A percentile compares a stretch with the other conserved stretches of the same genome.
These are phyloP conservation scores for Naganishia randhawae DNA, from an alignment of 768 basidiomycete genomes.

Conservation along the genomic window DNA sequence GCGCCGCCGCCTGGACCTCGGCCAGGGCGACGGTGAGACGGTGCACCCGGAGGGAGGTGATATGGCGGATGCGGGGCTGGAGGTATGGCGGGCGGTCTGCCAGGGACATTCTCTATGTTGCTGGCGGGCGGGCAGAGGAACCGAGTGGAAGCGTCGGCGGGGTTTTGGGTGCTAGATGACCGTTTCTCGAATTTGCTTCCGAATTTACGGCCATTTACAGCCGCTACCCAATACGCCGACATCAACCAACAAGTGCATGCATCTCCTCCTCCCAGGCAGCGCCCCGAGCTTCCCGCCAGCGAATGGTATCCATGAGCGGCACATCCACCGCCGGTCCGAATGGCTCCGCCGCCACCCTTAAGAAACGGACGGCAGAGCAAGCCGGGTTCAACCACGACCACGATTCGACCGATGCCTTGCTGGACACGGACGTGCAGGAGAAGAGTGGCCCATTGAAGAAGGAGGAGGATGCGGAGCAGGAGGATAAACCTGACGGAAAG, in stretches of 20 bases:
- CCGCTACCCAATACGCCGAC: too few species aligned
- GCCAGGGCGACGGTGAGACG: not conserved
- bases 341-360: not conserved
- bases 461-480: not conserved
- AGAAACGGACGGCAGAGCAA: conserved; percentile 16
- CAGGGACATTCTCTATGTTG: not conserved
- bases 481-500: not conserved
- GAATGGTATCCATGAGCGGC: conserved; percentile 20
- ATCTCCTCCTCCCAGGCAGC: too few species aligned
- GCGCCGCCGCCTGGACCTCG: not conserved
- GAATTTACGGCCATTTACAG: too few species aligned
- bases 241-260: too few species aligned
- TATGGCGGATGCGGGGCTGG: conserved; percentile 35
- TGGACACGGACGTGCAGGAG: too few species aligned
- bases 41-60: conserved; percentile 31
- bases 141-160: too few species aligned
- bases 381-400: conserved; percentile 14
- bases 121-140: not conserved
- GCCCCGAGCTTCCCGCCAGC: not conserved
- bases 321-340: not conserved
- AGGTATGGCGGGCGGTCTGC: not conserved
- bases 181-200: too few species aligned
- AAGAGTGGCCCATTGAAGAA: too few species aligned
- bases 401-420: too few species aligned
- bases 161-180: too few species aligned